Percentiles rank a stretch among this genome's conserved stretches.
phyloP scores from a whole-genome alignment of 805 yeast species.

The Candida ulmi region DNA sequence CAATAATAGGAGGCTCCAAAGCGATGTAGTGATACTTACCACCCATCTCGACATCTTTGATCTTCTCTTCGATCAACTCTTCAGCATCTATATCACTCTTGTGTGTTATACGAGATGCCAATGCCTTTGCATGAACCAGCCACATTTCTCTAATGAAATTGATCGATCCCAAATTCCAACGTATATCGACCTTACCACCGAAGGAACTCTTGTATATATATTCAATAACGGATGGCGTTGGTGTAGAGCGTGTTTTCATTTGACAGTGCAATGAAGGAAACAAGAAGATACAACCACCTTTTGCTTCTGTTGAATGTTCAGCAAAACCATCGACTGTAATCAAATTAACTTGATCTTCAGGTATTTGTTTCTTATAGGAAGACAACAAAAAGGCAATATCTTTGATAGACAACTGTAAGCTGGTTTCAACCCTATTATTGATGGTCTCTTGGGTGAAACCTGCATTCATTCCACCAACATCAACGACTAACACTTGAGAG shows the following conservation, averaged over 20 bases:
- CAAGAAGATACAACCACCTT: slow-evolving; percentile 75
- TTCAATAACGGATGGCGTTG: slow-evolving; percentile 48
- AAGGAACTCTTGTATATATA: slow-evolving; percentile 67
- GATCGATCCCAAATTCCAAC: slow-evolving; percentile 92
- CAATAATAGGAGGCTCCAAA: slow-evolving; percentile 71
- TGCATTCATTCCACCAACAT: slow-evolving; percentile 49
- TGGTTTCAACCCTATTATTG: slow-evolving; percentile 36
- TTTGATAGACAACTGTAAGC: slow-evolving; percentile 53
- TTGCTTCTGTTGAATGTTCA: slow-evolving; percentile 47
- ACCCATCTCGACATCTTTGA: slow-evolving; percentile 44
- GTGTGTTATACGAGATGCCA: slow-evolving; percentile 52
- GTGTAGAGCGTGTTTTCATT: slow-evolving; percentile 70
- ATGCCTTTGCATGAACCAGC: slow-evolving; percentile 74
- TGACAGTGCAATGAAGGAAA: slow-evolving; percentile 71
- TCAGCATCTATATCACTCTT: slow-evolving; percentile 10
- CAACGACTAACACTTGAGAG: slow-evolving; percentile 62
- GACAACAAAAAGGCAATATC: slow-evolving; percentile 68
- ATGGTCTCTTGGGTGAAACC: slow-evolving; percentile 44
- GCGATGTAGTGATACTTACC: slow-evolving; percentile 53
- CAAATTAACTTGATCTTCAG: slow-evolving; percentile 41
- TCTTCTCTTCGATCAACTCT: slow-evolving; percentile 30
- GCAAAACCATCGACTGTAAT: slow-evolving; percentile 53
- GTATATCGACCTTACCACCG: slow-evolving; percentile 84
- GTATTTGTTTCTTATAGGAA: slow-evolving; percentile 42
- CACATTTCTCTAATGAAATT: slow-evolving; percentile 91